Evolutionary conservation across 208 protist genomes (phyloP), one percentile per base, ranked within the genome.

Genomic region (Porcisia hertigi): DNA sequence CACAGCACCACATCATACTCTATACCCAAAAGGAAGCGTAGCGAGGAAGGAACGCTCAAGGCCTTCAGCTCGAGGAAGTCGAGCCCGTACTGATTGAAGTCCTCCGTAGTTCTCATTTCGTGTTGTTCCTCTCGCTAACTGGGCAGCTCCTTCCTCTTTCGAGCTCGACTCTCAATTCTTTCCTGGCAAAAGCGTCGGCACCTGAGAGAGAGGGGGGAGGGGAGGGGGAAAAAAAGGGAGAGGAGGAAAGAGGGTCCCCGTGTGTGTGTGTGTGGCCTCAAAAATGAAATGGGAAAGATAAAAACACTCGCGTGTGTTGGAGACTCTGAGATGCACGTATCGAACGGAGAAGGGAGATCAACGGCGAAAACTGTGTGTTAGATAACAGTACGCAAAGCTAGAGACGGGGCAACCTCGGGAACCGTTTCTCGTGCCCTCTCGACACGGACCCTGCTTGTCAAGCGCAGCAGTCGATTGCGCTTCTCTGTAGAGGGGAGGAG

Each of bases 1-100:
- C 89, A 93, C 34, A 95, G 58, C 18, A 90, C 82, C 57, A 95
- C 88, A 59, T 94, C 88, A 81, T 88, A 92, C 76, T 96, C 92
- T 52, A 94, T 89, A 67, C 86, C 86, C 16, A 96, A 69, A 18
- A 96, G 57, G 71, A 96, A 96, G 34, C 86, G 85, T 25, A 96
- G 69, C 8, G 90, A 89, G 2, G 82, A 87, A 3, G 90, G 89
- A 41, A 94, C 88, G 52, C 87, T 93, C n/a, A 96, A 82, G 0
- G 90, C 90, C 75, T 93, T 94, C 9, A 96, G 85, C 77, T 96
- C 88, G 25, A 93, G 82, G 11, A 88, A 86, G 55, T 90, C 81
- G 16, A 96, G 75, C 4, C 85, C 79, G 47, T 82, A 82, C 20
- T 74, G 76, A 43, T 83, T 79, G 67, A 78, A 58, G 16, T 80